Conservation (phyloP, 2,329 filamentous ascomycete genomes). For the Albophoma yamanashiensis region DNA sequence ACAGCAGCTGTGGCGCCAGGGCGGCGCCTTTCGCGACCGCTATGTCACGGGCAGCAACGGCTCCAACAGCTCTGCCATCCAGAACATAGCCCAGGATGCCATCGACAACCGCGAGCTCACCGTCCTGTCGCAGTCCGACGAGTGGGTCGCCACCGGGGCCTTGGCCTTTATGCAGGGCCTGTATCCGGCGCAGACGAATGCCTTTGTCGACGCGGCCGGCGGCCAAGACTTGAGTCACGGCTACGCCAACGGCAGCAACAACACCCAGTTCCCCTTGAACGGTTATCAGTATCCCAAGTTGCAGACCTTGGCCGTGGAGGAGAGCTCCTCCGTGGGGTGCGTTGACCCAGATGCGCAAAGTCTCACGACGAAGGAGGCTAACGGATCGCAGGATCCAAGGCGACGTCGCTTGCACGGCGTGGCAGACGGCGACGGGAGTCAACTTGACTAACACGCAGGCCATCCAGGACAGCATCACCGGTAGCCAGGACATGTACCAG, state of each 20-base stretch:
- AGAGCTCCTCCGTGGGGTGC: slow-evolving; percentile 35
- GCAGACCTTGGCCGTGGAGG: slow-evolving; percentile 34
- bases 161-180: slow-evolving; percentile 74
- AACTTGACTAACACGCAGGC: slow-evolving; percentile 13
- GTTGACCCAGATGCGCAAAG: slow-evolving; percentile 6
- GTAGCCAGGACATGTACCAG: slow-evolving; percentile 30
- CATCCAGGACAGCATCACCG: slow-evolving; percentile 13
- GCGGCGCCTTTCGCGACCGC: slow-evolving; percentile 34
- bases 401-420: slow-evolving; percentile 25
- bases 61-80: slow-evolving; percentile 22
- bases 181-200: slow-evolving; percentile 56
- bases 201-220: slow-evolving; percentile 17
- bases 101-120: slow-evolving; percentile 38
- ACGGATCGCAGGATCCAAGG: slow-evolving; percentile 23
- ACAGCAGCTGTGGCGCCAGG: slow-evolving; percentile 39
- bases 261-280: slow-evolving; percentile 53
- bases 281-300: slow-evolving; percentile 77
- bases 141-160: slow-evolving; percentile 53
- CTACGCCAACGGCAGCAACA: slow-evolving; percentile 24
- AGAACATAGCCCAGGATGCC: slow-evolving; percentile 27
- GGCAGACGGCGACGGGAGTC: slow-evolving; percentile 18
- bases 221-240: slow-evolving; percentile 31
- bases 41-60: slow-evolving; percentile 26
- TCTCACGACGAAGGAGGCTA: background rate
- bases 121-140: slow-evolving; percentile 28